Conservation (phyloP, 176 grass and related monocot species). For the maize (Zea mays) region Zm-B73-REFERENCE-NAM-5.0 NC_050096.1:178395501-178396000, state of each 20-base stretch:
- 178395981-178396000: not conserved
- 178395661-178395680: constrained; percentile 37
- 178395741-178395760: not conserved
- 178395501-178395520: constrained; percentile 40
- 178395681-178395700: constrained; percentile 47
- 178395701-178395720: constrained; percentile 40
- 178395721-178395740: fast-evolving
- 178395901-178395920: constrained; percentile 35
- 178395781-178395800: not conserved
- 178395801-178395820: constrained; percentile 45
- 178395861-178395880: not conserved
- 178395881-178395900: constrained; percentile 23
- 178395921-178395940: constrained; percentile 75
- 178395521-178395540: constrained; percentile 12
- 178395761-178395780: not conserved
- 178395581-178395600: constrained; percentile 27
- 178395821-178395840: constrained; percentile 93
- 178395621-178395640: not conserved
- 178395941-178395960: constrained; percentile 78
- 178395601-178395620: constrained; percentile 30
- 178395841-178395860: constrained; percentile 54
- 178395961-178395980: constrained; percentile 68
- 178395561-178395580: not conserved
- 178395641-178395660: constrained; percentile 21
- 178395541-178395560: not conserved